Base-by-base conservation (phyloP, 2,329 filamentous ascomycete species). In the Penicillium sp. region DNA sequence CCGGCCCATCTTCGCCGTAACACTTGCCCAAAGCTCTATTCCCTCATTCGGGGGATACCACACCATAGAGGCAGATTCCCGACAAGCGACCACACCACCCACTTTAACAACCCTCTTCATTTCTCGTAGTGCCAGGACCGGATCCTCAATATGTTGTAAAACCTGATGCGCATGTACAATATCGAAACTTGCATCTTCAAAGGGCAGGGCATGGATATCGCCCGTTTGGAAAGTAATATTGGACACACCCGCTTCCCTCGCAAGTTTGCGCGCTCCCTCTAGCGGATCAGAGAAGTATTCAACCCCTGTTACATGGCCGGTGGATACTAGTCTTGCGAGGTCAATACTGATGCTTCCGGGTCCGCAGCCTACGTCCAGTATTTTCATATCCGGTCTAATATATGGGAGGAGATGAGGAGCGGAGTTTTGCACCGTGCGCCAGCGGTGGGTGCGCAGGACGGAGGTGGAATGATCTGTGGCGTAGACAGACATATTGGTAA, bases 91-190 rank as follows among this genome's bases (percentile, higher is more conserved):
- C 1, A 42, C 10, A 13, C 39, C 39, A 13, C 39, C n/a, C 9
- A 42, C 35, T 61, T 83, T 85, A 14, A 75, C 71, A 3, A 88
- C 81, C 0, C 81, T 77, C 6, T 78, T 74, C 81, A 87, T 83
- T 62, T 85, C 81, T n/a, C 72, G 71, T 51, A 87, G 69, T 0
- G 82, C 81, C 2, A 71, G 67, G 0, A 83, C 69, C 0, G 84
- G 83, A 52, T 83, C 75, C 11, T 74, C 65, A 5, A 88, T 72
- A 65, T 88, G 85, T 57, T 82, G 79, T 6, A 88, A 73, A 1
- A 87, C 80, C 63, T 87, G 84, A 62, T 86, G 83, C 10, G 80
- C 81, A 63, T 85, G 81, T 3, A 87, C 84, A 5, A 88, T 66
- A 60, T 88, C 85, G 59, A 88, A 88, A 1, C 72, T 70, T 26